phyloP scores from a whole-genome alignment of 2,329 filamentous ascomycete genomes.

The Epichloe festucae region DNA sequence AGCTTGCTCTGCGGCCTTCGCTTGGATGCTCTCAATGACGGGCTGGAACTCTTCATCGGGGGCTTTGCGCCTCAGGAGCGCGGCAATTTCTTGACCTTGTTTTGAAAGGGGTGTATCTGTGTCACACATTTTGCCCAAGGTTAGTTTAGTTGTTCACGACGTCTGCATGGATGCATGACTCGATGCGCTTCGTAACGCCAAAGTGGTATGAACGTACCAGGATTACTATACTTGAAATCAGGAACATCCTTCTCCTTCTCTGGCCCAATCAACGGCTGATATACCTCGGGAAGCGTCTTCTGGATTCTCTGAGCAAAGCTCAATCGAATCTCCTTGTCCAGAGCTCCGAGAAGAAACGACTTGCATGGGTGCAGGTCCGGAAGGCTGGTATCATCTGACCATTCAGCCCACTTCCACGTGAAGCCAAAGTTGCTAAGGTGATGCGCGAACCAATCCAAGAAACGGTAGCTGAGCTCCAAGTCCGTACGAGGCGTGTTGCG shows the following conservation, averaged over 20 bases:
- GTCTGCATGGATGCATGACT: too few relatives aligned
- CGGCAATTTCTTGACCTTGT: constrained; percentile 72
- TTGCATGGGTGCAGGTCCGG: constrained; percentile 74
- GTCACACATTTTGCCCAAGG: too few relatives aligned
- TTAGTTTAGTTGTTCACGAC: too few relatives aligned
- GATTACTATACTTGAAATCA: constrained; percentile 77
- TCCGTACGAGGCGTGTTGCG: constrained; percentile 72
- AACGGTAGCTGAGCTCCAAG: constrained; percentile 72
- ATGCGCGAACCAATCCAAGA: constrained; percentile 95
- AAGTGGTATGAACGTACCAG: constrained; percentile 39
- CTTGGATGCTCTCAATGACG: constrained; percentile 67
- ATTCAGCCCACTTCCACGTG: constrained; percentile 98
- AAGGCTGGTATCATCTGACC: constrained; percentile 74
- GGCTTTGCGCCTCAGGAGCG: constrained; percentile 71
- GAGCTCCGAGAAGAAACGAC: constrained; percentile 77
- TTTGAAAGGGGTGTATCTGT: constrained; percentile 66
- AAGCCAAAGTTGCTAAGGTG: constrained; percentile 98
- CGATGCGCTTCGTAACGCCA: too few relatives aligned
- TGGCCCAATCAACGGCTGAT: constrained; percentile 66
- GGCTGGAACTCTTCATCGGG: constrained; percentile 76
- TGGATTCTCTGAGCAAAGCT: constrained; percentile 95
- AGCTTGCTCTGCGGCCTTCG: constrained; percentile 56
- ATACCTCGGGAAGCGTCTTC: constrained; percentile 76
- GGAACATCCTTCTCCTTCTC: constrained; percentile 94
- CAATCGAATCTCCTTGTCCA: constrained; percentile 94